A percentile compares a stretch with the other conserved stretches of the same genome.
Conservation (phyloP, 768 basidiomycete genomes). For the Termitomyces sp. region DNA sequence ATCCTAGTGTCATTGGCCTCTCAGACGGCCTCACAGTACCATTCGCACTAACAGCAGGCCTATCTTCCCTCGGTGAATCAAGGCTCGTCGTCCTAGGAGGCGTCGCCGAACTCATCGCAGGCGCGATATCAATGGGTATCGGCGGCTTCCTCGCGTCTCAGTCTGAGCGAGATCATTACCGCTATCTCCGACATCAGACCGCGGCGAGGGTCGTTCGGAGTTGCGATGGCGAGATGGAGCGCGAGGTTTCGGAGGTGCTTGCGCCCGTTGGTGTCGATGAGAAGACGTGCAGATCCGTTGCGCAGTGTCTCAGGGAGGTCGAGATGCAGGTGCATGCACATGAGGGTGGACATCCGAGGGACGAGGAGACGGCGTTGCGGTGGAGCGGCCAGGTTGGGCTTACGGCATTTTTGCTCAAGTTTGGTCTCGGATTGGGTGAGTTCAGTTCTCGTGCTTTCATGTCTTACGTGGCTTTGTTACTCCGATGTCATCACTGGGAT, state of each 20-base stretch:
- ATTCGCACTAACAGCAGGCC: conserved; percentile 85
- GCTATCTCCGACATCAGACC: conserved; percentile 71
- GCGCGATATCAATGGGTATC: conserved; percentile 97
- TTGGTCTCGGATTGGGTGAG: conserved; percentile 88
- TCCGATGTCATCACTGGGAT: not conserved
- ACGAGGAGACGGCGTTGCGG: conserved; percentile 56
- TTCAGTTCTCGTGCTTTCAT: conserved; percentile 7
- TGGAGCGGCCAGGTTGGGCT: conserved; percentile 82
- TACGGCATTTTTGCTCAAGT: conserved; percentile 92
- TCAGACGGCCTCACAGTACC: conserved; percentile 90
- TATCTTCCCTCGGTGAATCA: conserved; percentile 85
- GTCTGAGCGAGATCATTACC: conserved; percentile 93
- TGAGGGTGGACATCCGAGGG: conserved; percentile 20
- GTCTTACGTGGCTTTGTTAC: not conserved
- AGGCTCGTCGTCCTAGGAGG: conserved; percentile 93
- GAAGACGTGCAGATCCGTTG: conserved; percentile 71
- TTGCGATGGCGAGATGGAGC: conserved; percentile 94
- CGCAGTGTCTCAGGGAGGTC: conserved; percentile 49
- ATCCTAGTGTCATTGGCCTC: conserved; percentile 75
- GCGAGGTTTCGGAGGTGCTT: conserved; percentile 86
- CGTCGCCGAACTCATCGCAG: conserved; percentile 92
- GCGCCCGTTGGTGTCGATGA: conserved; percentile 90
- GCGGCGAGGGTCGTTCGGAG: conserved; percentile 79
- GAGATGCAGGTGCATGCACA: conserved; percentile 37
- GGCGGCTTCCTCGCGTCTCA: conserved; percentile 97